Percentiles rank a stretch among this genome's conserved stretches.
Evolutionary conservation across 2,329 filamentous ascomycete species (phyloP).

Genomic region (Lasiodiplodia hormozganensis): DNA sequence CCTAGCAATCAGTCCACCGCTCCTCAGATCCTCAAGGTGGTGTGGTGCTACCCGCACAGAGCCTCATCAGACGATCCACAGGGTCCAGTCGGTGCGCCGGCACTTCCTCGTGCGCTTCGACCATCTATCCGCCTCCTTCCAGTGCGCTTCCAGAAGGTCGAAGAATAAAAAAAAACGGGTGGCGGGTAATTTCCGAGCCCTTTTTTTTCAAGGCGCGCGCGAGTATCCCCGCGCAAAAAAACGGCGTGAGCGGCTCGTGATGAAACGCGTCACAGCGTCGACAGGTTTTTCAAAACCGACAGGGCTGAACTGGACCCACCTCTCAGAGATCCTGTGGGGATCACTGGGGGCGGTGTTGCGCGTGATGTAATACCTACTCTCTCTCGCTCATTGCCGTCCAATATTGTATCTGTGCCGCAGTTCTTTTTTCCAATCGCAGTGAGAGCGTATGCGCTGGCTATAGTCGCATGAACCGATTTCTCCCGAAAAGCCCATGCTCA

Average conservation of each 20-base stretch:
- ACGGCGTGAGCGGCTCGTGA: too few species aligned
- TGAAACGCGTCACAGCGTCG: too few species aligned
- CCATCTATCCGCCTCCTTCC: not conserved
- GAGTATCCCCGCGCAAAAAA: not conserved
- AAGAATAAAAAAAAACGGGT: not conserved
- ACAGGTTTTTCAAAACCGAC: too few species aligned
- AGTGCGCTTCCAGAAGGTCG: not conserved
- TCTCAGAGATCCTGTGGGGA: too few species aligned
- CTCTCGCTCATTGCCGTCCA: too few species aligned
- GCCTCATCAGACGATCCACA: not conserved
- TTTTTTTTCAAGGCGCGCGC: not conserved
- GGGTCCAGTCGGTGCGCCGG: not conserved
- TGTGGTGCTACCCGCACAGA: slow-evolving; percentile 1
- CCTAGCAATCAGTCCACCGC: not conserved
- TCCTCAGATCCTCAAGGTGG: not conserved
- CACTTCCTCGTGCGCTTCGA: not conserved
- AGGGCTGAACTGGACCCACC: too few species aligned
- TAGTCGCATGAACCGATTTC: not conserved
- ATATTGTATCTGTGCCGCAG: too few species aligned
- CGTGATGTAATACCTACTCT: too few species aligned
- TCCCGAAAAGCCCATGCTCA: too few species aligned
- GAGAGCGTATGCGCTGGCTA: not conserved
- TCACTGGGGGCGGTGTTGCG: too few species aligned
- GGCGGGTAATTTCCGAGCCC: not conserved
- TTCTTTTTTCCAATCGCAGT: not conserved